A percentile compares a stretch with the other conserved stretches of the same genome.
Evolutionary conservation across 2,329 filamentous ascomycete species (phyloP).

Genomic region (Xylaria sp.): DNA sequence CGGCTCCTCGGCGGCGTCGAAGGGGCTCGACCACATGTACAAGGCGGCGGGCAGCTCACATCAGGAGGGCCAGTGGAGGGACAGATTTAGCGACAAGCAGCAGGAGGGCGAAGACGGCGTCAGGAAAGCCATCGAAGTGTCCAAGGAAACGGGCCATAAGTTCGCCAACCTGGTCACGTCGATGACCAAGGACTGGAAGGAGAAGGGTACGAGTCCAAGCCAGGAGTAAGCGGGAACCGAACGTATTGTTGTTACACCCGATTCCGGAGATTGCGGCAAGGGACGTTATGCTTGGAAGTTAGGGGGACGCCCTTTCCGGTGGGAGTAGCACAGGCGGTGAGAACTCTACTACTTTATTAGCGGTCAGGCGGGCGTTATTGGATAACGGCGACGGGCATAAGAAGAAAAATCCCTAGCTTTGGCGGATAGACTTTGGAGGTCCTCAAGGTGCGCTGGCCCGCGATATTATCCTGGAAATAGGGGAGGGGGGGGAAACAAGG

Average conservation of each 20-base stretch:
- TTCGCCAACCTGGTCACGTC: conserved; percentile 38
- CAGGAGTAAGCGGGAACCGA: conserved; percentile 13
- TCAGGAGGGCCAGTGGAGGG: conserved; percentile 9
- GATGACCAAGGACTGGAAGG: conserved; percentile 32
- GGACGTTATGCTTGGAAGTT: neutral
- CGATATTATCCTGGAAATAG: too few species aligned
- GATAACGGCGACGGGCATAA: neutral
- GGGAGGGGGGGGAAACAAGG: too few species aligned
- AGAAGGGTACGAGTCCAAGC: conserved; percentile 14
- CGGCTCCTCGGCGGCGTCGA: conserved; percentile 15
- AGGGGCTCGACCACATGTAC: conserved; percentile 17
- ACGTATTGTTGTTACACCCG: conserved; percentile 5
- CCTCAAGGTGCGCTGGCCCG: too few species aligned
- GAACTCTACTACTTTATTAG: neutral
- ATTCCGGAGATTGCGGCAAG: neutral
- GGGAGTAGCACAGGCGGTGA: neutral
- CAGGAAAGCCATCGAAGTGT: conserved; percentile 21
- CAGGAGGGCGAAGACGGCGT: conserved; percentile 18
- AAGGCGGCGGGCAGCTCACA: conserved; percentile 9
- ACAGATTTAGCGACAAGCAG: neutral
- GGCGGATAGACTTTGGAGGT: neutral
- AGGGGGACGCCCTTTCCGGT: neutral
- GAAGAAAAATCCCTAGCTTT: neutral
- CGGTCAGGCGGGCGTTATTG: neutral
- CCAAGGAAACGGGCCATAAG: conserved; percentile 29